These are phyloP conservation scores for Krasilnikovozyma curviuscula DNA, from an alignment of 768 basidiomycete species.

Conservation along the genomic window DNA sequence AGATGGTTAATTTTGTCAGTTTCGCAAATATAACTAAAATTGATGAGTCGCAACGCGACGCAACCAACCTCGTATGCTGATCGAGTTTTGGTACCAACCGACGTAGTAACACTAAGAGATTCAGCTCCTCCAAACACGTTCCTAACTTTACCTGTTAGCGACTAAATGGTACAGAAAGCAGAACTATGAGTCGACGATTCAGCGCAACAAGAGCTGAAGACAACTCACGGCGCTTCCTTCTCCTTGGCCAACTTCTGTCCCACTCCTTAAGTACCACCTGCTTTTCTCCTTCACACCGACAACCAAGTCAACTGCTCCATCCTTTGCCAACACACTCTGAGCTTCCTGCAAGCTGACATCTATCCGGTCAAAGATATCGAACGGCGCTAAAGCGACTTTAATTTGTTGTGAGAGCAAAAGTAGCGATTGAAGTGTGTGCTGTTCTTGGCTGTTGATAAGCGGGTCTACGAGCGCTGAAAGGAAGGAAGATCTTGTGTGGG, in stretches of 20 bases:
- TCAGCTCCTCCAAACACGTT: slow-evolving; percentile 89
- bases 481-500: slow-evolving; percentile 52
- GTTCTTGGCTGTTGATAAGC: slow-evolving; percentile 30
- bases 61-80: slow-evolving; percentile 58
- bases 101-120: slow-evolving; percentile 57
- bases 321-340: slow-evolving; percentile 35
- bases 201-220: not conserved
- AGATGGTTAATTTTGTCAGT: not conserved
- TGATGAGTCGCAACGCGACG: not conserved
- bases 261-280: slow-evolving; percentile 53
- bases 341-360: slow-evolving; percentile 44
- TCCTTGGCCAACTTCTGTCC: slow-evolving; percentile 80
- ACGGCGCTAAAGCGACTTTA: slow-evolving; percentile 43
- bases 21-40: not conserved
- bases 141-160: slow-evolving; percentile 55
- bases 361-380: slow-evolving; percentile 57
- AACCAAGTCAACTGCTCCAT: slow-evolving; percentile 56
- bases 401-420: slow-evolving; percentile 51
- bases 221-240: slow-evolving; percentile 75
- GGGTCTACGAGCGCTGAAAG: slow-evolving; percentile 61
- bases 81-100: slow-evolving; percentile 71
- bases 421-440: slow-evolving; percentile 40
- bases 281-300: slow-evolving; percentile 58
- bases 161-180: slow-evolving; percentile 30
- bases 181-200: not conserved